Base-by-base conservation (phyloP, 306 rosid genomes). In the Psophocarpus tetragonolobus region DNA sequence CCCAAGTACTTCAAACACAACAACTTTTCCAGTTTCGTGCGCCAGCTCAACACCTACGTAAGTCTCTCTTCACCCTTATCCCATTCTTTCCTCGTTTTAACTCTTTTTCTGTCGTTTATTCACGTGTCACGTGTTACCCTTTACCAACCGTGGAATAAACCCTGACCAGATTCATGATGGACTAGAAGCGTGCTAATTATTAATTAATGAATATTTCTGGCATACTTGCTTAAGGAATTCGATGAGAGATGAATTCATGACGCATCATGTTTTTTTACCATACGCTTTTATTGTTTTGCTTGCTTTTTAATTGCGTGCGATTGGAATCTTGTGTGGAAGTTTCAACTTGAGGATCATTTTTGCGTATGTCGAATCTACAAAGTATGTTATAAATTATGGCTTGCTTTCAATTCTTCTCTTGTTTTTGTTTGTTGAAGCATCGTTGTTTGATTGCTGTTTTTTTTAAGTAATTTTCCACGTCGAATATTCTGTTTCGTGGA, bases 11-110 rank as follows among this genome's bases (percentile, higher is more conserved):
- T 95, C 76, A 95, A 91, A 71, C 99, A 95, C 82, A 91, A 92
- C 85, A 95, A 95, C 36, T 95, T 95, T 89, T 95, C 99, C 4
- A 95, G 99, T 93, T 95, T 95, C 61, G 96, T 95, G 10, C 93
- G 99, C 51, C 99, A 95, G 83, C 99, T 95, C 50, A 95, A 95
- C 27, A 95, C 98, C 33, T 95, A 92, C 73, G 97, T 95, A 86
- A 60, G 97, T 79, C 2, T 32, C 56, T 61, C 61, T 65, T 20
- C 9, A n/a, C n/a, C 26, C 1, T 10, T 6, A 0, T 24, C 13
- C 6, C 8, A 5, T 50, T 24, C 3, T 14, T 14, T 24, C 26
- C 1, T 12, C 7, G 9, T 21, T 5, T 35, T 17, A 13, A 36
- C 5, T 35, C 2, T 18, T 24, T 17, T 17, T 50, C 0, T 51